Conservation (phyloP, 176 grass and related monocot species). For the Chrysopogon serrulatus region DNA sequence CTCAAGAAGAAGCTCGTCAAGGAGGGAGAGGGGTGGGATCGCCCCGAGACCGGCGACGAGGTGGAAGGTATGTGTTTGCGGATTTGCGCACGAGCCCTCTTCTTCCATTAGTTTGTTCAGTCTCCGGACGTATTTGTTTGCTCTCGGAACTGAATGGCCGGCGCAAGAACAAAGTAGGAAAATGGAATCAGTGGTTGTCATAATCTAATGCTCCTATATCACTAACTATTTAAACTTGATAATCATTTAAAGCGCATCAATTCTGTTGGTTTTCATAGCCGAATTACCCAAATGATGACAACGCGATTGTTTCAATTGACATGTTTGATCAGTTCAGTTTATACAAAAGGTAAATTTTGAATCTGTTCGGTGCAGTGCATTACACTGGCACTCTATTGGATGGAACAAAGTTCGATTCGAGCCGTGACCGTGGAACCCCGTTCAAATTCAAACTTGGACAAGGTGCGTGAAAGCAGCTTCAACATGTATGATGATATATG, state of each 20-base stretch:
- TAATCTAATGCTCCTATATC: not conserved
- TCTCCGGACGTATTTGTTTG: not conserved
- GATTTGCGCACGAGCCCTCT: not conserved
- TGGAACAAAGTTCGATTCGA: conserved; percentile 86
- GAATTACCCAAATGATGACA: not conserved
- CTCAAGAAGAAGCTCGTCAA: conserved; percentile 80
- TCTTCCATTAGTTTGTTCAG: not conserved
- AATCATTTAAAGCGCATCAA: not conserved
- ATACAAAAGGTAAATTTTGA: not conserved
- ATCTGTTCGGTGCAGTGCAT: conserved; percentile 44
- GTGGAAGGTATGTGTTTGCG: conserved; percentile 62
- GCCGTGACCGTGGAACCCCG: conserved; percentile 75
- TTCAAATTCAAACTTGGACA: conserved; percentile 94
- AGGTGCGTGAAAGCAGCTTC: conserved; percentile 13
- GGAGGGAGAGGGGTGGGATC: conserved; percentile 74
- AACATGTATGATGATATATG: not conserved
- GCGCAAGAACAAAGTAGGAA: not conserved
- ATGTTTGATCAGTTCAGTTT: not conserved
- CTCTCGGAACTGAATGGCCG: not conserved
- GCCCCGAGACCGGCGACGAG: conserved; percentile 76
- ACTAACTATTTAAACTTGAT: too few species aligned
- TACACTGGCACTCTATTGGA: conserved; percentile 91
- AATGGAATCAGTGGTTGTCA: not conserved
- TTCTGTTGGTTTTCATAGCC: not conserved
- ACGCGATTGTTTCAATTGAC: not conserved